Percentiles rank a stretch among this genome's conserved stretches.
Evolutionary conservation across 306 rosid genomes (phyloP).

Genomic region (Lupinus albus): DNA sequence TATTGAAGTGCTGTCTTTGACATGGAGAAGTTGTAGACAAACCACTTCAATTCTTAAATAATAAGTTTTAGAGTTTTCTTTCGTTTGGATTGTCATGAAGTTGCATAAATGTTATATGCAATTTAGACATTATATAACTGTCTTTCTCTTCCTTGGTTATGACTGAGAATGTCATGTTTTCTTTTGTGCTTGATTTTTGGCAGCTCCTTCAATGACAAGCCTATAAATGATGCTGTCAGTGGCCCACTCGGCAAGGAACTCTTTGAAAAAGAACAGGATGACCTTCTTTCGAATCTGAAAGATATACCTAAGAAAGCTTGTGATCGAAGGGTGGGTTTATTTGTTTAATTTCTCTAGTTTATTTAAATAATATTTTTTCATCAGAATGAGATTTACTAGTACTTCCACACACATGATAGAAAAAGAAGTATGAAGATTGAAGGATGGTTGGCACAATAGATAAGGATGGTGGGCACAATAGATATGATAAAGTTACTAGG

Average conservation of each 20-base stretch:
- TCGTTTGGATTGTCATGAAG: constrained; percentile 20
- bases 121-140: background rate
- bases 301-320: constrained; percentile 91
- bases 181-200: constrained; percentile 25
- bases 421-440: too few relatives aligned
- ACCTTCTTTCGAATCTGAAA: constrained; percentile 83
- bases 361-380: constrained; percentile 14
- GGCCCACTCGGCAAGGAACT: constrained; percentile 91
- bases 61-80: background rate
- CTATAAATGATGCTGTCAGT: constrained; percentile 69
- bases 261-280: constrained; percentile 86
- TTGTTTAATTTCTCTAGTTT: background rate
- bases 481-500: too few relatives aligned
- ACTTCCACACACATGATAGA: background rate
- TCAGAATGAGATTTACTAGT: background rate
- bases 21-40: background rate
- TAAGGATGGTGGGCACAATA: too few relatives aligned
- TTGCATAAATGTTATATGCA: background rate
- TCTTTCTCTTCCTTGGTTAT: background rate
- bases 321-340: constrained; percentile 78
- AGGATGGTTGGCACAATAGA: too few relatives aligned
- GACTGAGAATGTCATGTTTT: constrained; percentile 17
- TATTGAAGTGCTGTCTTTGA: constrained; percentile 9
- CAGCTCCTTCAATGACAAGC: constrained; percentile 92
- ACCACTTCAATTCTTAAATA: constrained; percentile 2